A percentile compares a stretch with the other conserved stretches of the same genome.
phyloP scores from a whole-genome alignment of 352 stramenopile species.

The Phytopythium aichiense region DNA sequence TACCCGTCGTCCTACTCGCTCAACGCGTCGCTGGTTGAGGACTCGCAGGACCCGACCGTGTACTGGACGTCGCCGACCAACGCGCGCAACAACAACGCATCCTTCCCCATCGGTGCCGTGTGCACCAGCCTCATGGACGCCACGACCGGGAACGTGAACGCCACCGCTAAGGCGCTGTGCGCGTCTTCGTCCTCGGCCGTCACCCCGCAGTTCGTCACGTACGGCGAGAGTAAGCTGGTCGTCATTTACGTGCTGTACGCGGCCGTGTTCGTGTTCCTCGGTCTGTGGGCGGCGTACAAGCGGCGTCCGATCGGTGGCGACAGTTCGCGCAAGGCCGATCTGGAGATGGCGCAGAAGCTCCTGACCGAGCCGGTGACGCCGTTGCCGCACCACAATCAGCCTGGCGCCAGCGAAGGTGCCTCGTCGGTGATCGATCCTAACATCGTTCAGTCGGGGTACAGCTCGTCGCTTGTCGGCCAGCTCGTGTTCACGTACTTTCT shows the following conservation, averaged over 20 bases:
- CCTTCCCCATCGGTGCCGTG: conserved; percentile 24
- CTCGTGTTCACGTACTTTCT: conserved; percentile 25
- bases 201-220: conserved; percentile 12
- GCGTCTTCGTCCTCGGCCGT: not conserved
- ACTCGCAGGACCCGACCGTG: conserved; percentile 24
- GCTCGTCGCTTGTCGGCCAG: conserved; percentile 9
- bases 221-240: conserved; percentile 7
- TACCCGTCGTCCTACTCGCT: not conserved
- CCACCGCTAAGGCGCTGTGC: conserved; percentile 8
- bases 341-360: conserved; percentile 12
- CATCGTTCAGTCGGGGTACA: conserved; percentile 18
- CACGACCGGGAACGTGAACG: conserved; percentile 9
- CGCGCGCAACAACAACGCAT: conserved; percentile 32
- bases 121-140: conserved; percentile 18
- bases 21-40: conserved; percentile 21
- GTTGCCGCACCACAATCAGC: conserved; percentile 8
- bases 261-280: conserved; percentile 10
- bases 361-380: conserved; percentile 10
- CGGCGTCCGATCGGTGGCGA: not conserved
- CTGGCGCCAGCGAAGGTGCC: not conserved
- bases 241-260: conserved; percentile 11
- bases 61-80: conserved; percentile 40
- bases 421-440: not conserved
- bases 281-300: conserved; percentile 10
- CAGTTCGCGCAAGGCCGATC: not conserved